Conservation (phyloP, 306 rosid genomes). For the Quercus suber region DNA sequence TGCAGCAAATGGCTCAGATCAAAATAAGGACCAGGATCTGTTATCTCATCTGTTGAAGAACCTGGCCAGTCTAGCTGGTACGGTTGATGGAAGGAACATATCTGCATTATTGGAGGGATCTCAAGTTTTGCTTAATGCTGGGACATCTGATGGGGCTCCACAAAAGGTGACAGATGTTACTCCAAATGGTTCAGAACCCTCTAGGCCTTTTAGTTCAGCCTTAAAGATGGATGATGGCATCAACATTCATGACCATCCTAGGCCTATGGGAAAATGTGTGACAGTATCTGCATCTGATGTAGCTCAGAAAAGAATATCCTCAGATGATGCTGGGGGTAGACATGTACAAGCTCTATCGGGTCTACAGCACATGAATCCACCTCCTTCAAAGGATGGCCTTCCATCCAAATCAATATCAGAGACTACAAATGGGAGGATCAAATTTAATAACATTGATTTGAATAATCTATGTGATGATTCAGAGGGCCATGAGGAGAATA, state of each 20-base stretch:
- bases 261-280: slow-evolving; percentile 27
- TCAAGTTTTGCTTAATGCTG: slow-evolving; percentile 46
- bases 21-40: slow-evolving; percentile 54
- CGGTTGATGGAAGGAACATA: slow-evolving; percentile 48
- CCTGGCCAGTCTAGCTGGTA: slow-evolving; percentile 54
- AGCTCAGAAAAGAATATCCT: slow-evolving; percentile 32
- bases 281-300: slow-evolving; percentile 28
- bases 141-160: slow-evolving; percentile 28
- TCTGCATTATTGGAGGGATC: slow-evolving; percentile 56
- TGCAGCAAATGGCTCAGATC: slow-evolving; percentile 66
- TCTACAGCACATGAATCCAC: slow-evolving; percentile 20
- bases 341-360: slow-evolving; percentile 31
- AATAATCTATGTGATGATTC: slow-evolving; percentile 48
- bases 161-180: slow-evolving; percentile 39
- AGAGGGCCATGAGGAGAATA: slow-evolving; percentile 38
- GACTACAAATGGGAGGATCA: slow-evolving; percentile 29
- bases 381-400: slow-evolving; percentile 25
- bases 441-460: slow-evolving; percentile 54
- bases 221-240: slow-evolving; percentile 26
- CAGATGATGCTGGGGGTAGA: slow-evolving; percentile 29
- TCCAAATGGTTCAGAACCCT: slow-evolving; percentile 33
- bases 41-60: slow-evolving; percentile 58
- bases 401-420: slow-evolving; percentile 29
- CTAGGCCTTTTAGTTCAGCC: slow-evolving; percentile 39
- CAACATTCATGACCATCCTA: slow-evolving; percentile 22